Evolutionary conservation across 768 basidiomycete species (phyloP), one percentile per base, ranked within the genome.

Genomic region (Lentinula lateritia): DNA sequence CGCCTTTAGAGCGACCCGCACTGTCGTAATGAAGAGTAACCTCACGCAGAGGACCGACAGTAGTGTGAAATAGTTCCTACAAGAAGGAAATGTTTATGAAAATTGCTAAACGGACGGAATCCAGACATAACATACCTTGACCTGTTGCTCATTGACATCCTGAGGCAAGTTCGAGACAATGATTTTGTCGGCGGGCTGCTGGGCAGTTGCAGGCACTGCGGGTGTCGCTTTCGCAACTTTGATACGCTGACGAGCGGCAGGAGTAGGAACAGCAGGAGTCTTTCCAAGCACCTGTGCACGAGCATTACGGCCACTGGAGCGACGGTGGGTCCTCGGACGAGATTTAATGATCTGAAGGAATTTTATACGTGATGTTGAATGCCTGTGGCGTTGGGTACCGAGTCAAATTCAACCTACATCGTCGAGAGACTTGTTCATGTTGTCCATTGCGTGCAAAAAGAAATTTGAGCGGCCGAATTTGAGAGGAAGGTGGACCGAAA

Each of bases 91-190:
- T 42, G 55, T 46, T 20, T 16, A 18, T 7, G 8, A 58, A 32
- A 18, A 13, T 9, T 8, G 18, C 34, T 10, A 10, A 32, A 5
- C 7, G 18, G n/a, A 20, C 28, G 28, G 34, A 13, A 6, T 42
- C 35, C 35, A 39, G 32, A 57, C 2, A 2, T 18, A 34, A 78
- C 84, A 63, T 64, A 98, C 97, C 85, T 90, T 92, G 75, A 99
- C 86, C 75, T 97, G 93, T 16, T 80, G 76, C 72, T 98, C 95
- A 66, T 93, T 96, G 58, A 99, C 96, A 70, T 99, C 96, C 6
- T 73, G 70, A 36, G 96, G 96, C 50, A 99, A 86, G 73, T 95
- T 95, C 65, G 92, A 93, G 59, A 99, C 93, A 68, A 98, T 93
- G 66, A 98, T 95, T 79, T 98, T 98, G 72, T 92, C 88, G 1